Conservation (phyloP, 2,329 filamentous ascomycete genomes). For the Penicillium sp. region DNA sequence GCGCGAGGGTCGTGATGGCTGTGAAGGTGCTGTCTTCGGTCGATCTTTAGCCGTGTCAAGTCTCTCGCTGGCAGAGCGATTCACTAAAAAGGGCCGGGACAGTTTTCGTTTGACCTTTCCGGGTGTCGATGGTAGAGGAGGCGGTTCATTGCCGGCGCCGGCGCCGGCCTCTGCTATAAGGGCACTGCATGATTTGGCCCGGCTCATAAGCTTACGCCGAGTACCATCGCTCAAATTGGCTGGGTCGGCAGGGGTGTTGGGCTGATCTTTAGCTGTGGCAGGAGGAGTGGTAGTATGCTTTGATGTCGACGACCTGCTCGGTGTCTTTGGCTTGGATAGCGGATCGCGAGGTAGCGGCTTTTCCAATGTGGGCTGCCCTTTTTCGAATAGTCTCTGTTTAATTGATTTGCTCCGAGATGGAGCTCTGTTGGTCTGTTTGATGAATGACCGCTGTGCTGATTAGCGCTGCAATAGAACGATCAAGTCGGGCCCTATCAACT, state of each 20-base stretch:
- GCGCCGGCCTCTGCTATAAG: conserved; percentile 10
- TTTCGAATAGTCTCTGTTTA: conserved; percentile 27
- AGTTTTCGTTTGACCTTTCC: conserved; percentile 24
- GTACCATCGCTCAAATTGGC: conserved; percentile 11
- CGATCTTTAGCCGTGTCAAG: conserved; percentile 11
- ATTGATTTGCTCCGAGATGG: conserved; percentile 22
- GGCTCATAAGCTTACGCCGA: conserved; percentile 15
- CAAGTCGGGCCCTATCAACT: conserved; percentile 45
- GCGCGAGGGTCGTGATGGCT: conserved; percentile 21
- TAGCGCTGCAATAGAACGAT: conserved; percentile 1
- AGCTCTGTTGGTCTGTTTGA: conserved; percentile 10
- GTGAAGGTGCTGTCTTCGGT: conserved; percentile 29
- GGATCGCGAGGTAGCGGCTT: conserved; percentile 36
- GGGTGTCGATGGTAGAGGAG: conserved; percentile 16
- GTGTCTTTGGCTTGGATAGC: conserved; percentile 9
- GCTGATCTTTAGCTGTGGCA: conserved; percentile 16
- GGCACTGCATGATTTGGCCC: conserved; percentile 27
- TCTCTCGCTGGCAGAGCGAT: conserved; percentile 19
- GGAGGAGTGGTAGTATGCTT: conserved; percentile 7
- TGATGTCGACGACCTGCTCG: conserved; percentile 14
- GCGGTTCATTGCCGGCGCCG: conserved; percentile 3
- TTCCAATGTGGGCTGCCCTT: conserved; percentile 15
- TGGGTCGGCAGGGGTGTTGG: conserved; percentile 16
- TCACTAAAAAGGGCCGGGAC: conserved; percentile 23
- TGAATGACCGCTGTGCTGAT: conserved; percentile 23